These are phyloP conservation scores for Sarocladium strictum DNA, from an alignment of 2,329 filamentous ascomycete species.

Conservation along the genomic window DNA sequence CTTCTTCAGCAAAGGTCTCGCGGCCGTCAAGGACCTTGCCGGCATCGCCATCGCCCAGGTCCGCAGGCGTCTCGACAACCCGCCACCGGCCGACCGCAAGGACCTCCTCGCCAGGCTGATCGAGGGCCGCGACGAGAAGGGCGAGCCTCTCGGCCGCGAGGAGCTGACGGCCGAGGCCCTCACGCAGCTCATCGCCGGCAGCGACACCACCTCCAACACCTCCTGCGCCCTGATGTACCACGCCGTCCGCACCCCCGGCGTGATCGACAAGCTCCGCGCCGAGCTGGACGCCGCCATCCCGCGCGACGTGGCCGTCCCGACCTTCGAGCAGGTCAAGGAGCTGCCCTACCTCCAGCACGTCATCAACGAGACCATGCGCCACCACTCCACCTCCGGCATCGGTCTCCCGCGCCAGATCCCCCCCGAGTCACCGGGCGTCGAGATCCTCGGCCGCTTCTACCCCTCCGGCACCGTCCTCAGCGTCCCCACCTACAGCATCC, in stretches of 20 bases:
- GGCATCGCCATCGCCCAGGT: constrained; percentile 86
- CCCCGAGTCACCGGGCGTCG: constrained; percentile 52
- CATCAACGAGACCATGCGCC: constrained; percentile 78
- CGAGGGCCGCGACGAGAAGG: constrained; percentile 77
- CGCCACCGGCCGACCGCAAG: constrained; percentile 60
- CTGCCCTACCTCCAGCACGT: constrained; percentile 70
- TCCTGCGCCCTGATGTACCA: constrained; percentile 81
- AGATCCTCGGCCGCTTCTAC: constrained; percentile 63
- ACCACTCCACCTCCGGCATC: constrained; percentile 80
- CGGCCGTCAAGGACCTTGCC: constrained; percentile 72
- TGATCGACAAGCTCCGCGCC: constrained; percentile 65
- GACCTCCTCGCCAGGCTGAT: constrained; percentile 80
- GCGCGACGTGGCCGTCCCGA: constrained; percentile 54
- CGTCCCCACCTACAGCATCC: constrained; percentile 77
- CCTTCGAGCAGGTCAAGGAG: constrained; percentile 66
- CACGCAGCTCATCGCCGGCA: constrained; percentile 79
- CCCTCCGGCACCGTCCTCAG: constrained; percentile 68
- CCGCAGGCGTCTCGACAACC: constrained; percentile 63
- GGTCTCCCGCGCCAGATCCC: constrained; percentile 76
- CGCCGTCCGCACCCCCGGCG: constrained; percentile 61
- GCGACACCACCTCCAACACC: constrained; percentile 72
- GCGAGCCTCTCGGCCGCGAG: constrained; percentile 65
- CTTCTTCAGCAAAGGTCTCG: constrained; percentile 71
- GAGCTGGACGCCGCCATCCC: constrained; percentile 70
- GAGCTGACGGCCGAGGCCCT: constrained; percentile 85